Evolutionary conservation across 2,329 filamentous ascomycete species (phyloP), one percentile per base, ranked within the genome.

Genomic region (Penicillium crustosum): DNA sequence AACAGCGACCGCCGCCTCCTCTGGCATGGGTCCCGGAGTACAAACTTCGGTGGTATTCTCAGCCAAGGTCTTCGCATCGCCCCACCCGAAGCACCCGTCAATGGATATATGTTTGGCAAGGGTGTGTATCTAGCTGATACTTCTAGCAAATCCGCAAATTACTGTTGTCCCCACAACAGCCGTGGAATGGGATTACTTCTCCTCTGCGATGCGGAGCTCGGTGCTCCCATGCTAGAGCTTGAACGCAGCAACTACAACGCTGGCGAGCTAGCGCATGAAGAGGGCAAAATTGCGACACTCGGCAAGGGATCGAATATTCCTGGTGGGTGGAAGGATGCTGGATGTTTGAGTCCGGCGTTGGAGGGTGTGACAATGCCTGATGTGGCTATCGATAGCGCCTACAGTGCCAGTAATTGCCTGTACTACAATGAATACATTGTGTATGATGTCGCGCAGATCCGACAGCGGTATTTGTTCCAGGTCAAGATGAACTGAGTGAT

Each of bases 61-160:
- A 89, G 86, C 57, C 90, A 96, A 73, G 92, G 92, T 63, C 83
- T 96, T 7, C 89, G 91, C n/a, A 96, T 96, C 63, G 92, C 92
- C 7, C 92, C 92, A 0, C 78, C 77, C 1, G 78, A 95, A 73
- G 91, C 91, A 0, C 92, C 91, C 0, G 86, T 86, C 0, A 83
- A 81, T 5, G 90, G 90, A 1, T 92, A 93, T 78, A 93, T 93
- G 89, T 96, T 95, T 65, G 91, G 89, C 57, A 95, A 95, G 74
- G 91, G 91, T 44, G 89, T 96, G 47, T 96, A 96, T 70, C 83
- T 96, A 2, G 91, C 91, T 2, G 91, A 95, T 68, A 92, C 92
- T 82, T 89, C 86, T 0, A 89, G 85, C 70, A 96, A 95, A 76
- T 91, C 88, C 2, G 90, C 90, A 17, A 85, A 85, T 66, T 96